phyloP scores from a whole-genome alignment of 1,284 basidiomycete species.

The Fomitopsis palustris region DNA sequence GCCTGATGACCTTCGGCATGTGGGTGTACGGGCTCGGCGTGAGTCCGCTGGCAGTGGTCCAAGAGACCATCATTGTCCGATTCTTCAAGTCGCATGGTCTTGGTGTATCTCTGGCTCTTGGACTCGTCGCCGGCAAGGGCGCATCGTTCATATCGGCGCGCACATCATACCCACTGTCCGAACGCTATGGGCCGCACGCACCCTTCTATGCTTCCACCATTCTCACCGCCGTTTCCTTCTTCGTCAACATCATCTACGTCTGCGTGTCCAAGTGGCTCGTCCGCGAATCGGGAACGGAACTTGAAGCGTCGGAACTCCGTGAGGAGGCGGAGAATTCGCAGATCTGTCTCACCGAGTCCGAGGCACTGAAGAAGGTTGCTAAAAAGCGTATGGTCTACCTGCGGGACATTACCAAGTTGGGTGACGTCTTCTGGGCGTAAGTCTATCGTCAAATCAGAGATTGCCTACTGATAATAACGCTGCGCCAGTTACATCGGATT shows the following conservation, averaged over 20 bases:
- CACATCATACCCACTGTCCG: slow-evolving; percentile 72
- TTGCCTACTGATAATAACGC: slow-evolving; percentile 3
- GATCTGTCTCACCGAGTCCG: slow-evolving; percentile 43
- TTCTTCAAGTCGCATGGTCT: slow-evolving; percentile 78
- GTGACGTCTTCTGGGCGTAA: slow-evolving; percentile 80
- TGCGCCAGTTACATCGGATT: slow-evolving; percentile 58
- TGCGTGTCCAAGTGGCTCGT: slow-evolving; percentile 60
- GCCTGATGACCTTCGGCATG: slow-evolving; percentile 66
- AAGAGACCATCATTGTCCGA: slow-evolving; percentile 77
- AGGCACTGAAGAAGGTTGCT: slow-evolving; percentile 63
- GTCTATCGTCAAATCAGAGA: slow-evolving; percentile 22
- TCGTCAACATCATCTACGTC: slow-evolving; percentile 67
- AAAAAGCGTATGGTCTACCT: slow-evolving; percentile 60
- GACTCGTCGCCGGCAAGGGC: slow-evolving; percentile 74
- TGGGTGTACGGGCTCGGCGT: slow-evolving; percentile 79
- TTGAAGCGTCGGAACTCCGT: slow-evolving; percentile 58
- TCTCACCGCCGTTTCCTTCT: slow-evolving; percentile 61
- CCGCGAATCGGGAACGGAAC: slow-evolving; percentile 52
- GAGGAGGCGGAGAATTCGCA: slow-evolving; percentile 41
- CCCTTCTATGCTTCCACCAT: slow-evolving; percentile 72
- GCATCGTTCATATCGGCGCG: slow-evolving; percentile 74
- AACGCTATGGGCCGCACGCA: slow-evolving; percentile 62
- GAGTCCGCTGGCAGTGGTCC: slow-evolving; percentile 72
- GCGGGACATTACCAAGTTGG: slow-evolving; percentile 58
- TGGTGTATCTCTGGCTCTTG: slow-evolving; percentile 74